A percentile compares a stretch with the other conserved stretches of the same genome.
These are phyloP conservation scores for Fusarium virguliforme DNA, from an alignment of 2,329 filamentous ascomycete species.

Conservation along the genomic window DNA sequence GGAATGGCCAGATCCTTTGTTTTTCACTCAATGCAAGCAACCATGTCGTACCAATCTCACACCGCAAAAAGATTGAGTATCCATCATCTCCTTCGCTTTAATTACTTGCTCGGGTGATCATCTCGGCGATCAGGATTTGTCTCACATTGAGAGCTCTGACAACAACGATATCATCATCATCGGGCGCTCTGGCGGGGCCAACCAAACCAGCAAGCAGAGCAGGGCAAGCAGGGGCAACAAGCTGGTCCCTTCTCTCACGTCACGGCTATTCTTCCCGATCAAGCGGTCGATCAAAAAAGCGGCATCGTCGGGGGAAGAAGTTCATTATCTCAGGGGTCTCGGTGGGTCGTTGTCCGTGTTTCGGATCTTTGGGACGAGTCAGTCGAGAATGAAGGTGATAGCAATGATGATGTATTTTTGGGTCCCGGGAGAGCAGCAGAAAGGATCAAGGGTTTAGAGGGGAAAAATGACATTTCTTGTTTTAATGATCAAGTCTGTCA, in stretches of 20 bases:
- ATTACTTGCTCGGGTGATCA: conserved; percentile 7
- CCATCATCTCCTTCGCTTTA: conserved; percentile 10
- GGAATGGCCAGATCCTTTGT: conserved; percentile 1
- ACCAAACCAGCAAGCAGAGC: not conserved
- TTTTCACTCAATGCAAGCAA: conserved; percentile 5
- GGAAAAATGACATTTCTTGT: conserved; percentile 2
- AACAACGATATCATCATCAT: conserved; percentile 8
- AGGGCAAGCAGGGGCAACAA: not conserved
- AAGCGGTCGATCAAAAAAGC: conserved; percentile 27
- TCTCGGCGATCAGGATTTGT: conserved; percentile 16
- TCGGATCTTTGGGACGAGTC: conserved; percentile 26
- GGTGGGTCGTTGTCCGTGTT: conserved; percentile 36
- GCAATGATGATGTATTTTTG: conserved; percentile 28
- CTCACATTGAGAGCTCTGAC: conserved; percentile 7
- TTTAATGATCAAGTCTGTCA: conserved; percentile 21
- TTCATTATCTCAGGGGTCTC: conserved; percentile 37
- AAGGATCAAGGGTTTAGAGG: not conserved
- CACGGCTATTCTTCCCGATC: conserved; percentile 4
- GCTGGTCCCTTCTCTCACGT: conserved; percentile 11
- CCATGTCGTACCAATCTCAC: conserved; percentile 14
- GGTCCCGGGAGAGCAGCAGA: not conserved
- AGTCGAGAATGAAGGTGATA: conserved; percentile 5
- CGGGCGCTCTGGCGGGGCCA: not conserved
- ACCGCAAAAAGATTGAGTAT: not conserved
- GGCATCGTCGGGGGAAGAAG: conserved; percentile 12